Conservation (phyloP, 176 grass and related monocot species). For the Luzula sylvatica region DNA sequence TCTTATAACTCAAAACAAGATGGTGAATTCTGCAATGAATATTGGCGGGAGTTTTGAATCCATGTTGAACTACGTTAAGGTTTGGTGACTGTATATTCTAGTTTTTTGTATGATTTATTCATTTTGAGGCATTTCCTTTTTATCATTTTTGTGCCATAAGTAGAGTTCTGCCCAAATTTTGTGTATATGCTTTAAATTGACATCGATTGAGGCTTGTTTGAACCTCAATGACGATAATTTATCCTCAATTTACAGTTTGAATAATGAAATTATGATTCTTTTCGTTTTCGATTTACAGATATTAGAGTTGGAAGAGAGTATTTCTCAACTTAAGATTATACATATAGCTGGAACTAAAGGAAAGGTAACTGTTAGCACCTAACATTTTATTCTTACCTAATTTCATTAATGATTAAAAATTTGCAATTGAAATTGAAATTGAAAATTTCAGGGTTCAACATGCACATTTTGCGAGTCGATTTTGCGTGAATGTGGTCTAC, state of each 20-base stretch:
- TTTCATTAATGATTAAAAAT: slow-evolving; percentile 1
- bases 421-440: background rate
- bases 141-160: no score
- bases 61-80: slow-evolving; percentile 34
- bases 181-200: no score
- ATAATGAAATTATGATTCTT: background rate
- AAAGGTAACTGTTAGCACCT: slow-evolving; percentile 57
- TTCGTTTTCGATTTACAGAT: slow-evolving; percentile 19
- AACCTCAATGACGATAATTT: no score
- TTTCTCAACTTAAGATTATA: slow-evolving; percentile 61
- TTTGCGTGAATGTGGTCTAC: slow-evolving; percentile 53
- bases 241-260: no score
- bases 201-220: no score
- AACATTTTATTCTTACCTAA: background rate
- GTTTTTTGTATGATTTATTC: background rate
- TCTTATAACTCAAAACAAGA: slow-evolving; percentile 25
- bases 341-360: slow-evolving; percentile 91
- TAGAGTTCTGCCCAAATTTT: no score
- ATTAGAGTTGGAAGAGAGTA: slow-evolving; percentile 56
- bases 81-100: slow-evolving; percentile 2
- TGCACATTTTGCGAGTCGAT: slow-evolving; percentile 81
- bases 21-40: background rate
- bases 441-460: slow-evolving; percentile 55
- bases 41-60: slow-evolving; percentile 11
- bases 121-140: no score